Evolutionary conservation across 1,139 yeast species (phyloP), one percentile per base, ranked within the genome.

Genomic region (Zygoascus sp.): DNA sequence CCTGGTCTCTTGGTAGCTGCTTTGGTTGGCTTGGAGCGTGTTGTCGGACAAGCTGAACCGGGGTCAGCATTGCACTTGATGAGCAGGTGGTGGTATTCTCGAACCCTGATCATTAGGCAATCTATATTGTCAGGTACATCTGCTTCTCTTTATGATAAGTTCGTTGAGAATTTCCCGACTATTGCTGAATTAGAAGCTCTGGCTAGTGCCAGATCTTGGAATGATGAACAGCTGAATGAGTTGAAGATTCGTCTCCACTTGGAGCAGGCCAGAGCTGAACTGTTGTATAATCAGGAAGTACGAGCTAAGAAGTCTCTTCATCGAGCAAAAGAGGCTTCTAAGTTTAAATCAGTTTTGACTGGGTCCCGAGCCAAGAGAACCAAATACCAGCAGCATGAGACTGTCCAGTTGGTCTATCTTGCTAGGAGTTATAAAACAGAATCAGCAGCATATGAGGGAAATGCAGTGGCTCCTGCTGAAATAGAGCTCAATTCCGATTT

Each of bases 361-460:
- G 98, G 98, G 54, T 87, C 92, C 43, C 80, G 81, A 56, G 97
- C 96, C 5, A 85, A 83, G 61, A 75, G 94, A 62, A 90, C 98
- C 2, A 87, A 86, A 63, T 86, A 71, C 61, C 99, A 92, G 66
- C 75, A 74, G 40, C 75, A 73, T 42, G 79, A 81, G 21, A 77
- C 85, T 13, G 77, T 96, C 0, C 80, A 88, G 41, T 75, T 92
- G 54, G 76, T 90, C n/a, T 77, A 89, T 25, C 68, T 90, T 32
- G 97, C 97, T 1, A 77, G 77, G 55, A 79, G 83, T 53, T 45
- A 58, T 7, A 63, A 59, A 6, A 59, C 60, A 19, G 36, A 47
- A 5, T 58, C 58, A 2, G 4, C 54, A 64, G 9, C 86, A 83
- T 1, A 32, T 5, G 7, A 2, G 5, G 2, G 20, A 84, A 9